These are phyloP conservation scores for Eruca vesicaria DNA, from an alignment of 441 rosid species.

Conservation along the genomic window DNA sequence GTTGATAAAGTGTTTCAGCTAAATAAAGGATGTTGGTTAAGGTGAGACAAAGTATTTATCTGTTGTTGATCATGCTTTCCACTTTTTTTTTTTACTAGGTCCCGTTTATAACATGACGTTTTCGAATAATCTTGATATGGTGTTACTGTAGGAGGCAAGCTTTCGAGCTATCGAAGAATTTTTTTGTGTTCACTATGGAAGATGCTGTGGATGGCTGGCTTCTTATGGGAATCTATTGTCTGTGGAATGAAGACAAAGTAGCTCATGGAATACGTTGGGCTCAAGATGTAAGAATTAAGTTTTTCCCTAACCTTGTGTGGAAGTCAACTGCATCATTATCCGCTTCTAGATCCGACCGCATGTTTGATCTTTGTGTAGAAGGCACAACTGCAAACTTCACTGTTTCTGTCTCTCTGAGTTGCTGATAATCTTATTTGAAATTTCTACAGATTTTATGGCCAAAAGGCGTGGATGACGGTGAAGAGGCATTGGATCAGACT, in stretches of 20 bases:
- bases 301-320: not conserved
- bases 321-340: not conserved
- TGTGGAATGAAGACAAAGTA: slow-evolving; percentile 73
- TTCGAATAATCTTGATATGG: slow-evolving; percentile 7
- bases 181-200: slow-evolving; percentile 84
- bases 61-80: not conserved
- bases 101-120: not conserved
- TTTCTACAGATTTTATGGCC: slow-evolving; percentile 84
- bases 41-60: slow-evolving; percentile 46
- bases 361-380: not conserved
- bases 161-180: slow-evolving; percentile 88
- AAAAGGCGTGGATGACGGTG: slow-evolving; percentile 49
- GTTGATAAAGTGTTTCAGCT: slow-evolving; percentile 96
- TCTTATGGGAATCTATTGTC: slow-evolving; percentile 39
- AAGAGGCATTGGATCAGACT: slow-evolving; percentile 32
- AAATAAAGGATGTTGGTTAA: slow-evolving; percentile 94
- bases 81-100: slow-evolving; percentile 9
- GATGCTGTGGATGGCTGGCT: slow-evolving; percentile 76
- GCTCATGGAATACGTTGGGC: slow-evolving; percentile 78
- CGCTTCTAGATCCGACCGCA: not conserved
- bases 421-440: not conserved
- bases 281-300: slow-evolving; percentile 68
- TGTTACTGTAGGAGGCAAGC: slow-evolving; percentile 67
- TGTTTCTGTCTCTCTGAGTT: not conserved
- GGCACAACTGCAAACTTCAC: not conserved